Conservation (phyloP, 352 stramenopile species). For the Pythium utonaiense region DNA sequence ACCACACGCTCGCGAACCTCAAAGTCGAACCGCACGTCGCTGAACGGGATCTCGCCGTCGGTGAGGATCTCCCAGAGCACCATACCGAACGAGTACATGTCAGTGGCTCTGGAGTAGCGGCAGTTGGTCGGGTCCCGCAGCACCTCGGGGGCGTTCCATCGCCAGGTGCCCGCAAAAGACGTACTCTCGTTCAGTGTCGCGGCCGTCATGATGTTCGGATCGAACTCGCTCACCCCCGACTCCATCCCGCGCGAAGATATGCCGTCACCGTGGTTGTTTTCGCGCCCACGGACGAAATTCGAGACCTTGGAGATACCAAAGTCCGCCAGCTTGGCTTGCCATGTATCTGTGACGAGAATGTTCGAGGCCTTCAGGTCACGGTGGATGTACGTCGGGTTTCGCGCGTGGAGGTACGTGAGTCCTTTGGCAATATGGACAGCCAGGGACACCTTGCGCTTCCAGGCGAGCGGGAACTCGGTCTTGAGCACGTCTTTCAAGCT, state of each 20-base stretch:
- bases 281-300: constrained; percentile 28
- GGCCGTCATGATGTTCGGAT: constrained; percentile 9
- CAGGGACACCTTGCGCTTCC: constrained; percentile 55
- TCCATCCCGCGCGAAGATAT: constrained; percentile 18
- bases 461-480: constrained; percentile 46
- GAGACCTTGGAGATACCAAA: constrained; percentile 32
- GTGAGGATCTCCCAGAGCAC: constrained; percentile 68
- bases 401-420: constrained; percentile 64
- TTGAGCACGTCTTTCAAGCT: constrained; percentile 76
- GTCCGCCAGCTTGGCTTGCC: constrained; percentile 60
- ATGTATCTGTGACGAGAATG: constrained; percentile 69
- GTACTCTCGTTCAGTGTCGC: constrained; percentile 45
- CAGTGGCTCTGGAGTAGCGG: constrained; percentile 53
- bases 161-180: constrained; percentile 66
- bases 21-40: constrained; percentile 64
- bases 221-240: not conserved
- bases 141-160: constrained; percentile 70
- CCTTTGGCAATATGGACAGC: constrained; percentile 60
- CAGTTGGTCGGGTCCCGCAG: constrained; percentile 61
- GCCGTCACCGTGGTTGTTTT: constrained; percentile 28
- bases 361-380: constrained; percentile 72
- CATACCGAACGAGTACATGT: constrained; percentile 79
- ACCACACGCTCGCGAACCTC: constrained; percentile 64
- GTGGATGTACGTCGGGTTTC: constrained; percentile 74
- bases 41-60: constrained; percentile 58